A percentile compares a stretch with the other conserved stretches of the same genome.
These are phyloP conservation scores for Lodderomyces parapsilosis DNA, from an alignment of 1,139 yeast species.

Conservation along the genomic window DNA sequence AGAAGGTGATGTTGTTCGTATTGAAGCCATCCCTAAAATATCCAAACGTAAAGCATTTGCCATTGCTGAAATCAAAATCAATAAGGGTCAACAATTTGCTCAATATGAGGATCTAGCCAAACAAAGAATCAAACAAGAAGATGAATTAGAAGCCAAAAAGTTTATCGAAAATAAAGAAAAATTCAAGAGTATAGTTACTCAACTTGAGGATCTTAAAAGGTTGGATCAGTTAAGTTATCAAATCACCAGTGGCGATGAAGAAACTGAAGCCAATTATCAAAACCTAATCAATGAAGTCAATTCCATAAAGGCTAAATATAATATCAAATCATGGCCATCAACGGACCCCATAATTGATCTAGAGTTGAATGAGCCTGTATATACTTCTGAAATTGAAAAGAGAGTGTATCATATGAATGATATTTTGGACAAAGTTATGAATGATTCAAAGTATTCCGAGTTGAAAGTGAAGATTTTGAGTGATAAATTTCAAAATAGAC, in stretches of 20 bases:
- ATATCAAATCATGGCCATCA: conserved; percentile 60
- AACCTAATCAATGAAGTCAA: conserved; percentile 43
- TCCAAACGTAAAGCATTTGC: conserved; percentile 85
- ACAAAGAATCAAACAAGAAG: conserved; percentile 60
- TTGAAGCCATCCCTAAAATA: conserved; percentile 84
- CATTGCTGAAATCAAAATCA: conserved; percentile 87
- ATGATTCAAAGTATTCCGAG: conserved; percentile 23
- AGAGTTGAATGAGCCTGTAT: conserved; percentile 25
- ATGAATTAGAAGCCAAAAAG: conserved; percentile 47
- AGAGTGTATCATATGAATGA: conserved; percentile 29
- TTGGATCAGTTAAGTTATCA: conserved; percentile 42
- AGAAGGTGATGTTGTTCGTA: conserved; percentile 94
- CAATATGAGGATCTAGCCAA: conserved; percentile 75
- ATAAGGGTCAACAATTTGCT: conserved; percentile 90
- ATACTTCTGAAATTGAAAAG: conserved; percentile 20
- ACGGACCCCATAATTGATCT: conserved; percentile 38
- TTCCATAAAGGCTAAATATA: conserved; percentile 50
- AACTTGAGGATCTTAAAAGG: conserved; percentile 48
- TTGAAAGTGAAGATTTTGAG: conserved; percentile 28
- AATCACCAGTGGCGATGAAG: conserved; percentile 22
- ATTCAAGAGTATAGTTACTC: conserved; percentile 34
- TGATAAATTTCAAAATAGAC: conserved; percentile 22
- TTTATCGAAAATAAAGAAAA: conserved; percentile 48
- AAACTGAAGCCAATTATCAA: conserved; percentile 31
- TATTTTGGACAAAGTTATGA: conserved; percentile 35